Evolutionary conservation across 768 basidiomycete genomes (phyloP).

Genomic region (Tylopilus intermedius): DNA sequence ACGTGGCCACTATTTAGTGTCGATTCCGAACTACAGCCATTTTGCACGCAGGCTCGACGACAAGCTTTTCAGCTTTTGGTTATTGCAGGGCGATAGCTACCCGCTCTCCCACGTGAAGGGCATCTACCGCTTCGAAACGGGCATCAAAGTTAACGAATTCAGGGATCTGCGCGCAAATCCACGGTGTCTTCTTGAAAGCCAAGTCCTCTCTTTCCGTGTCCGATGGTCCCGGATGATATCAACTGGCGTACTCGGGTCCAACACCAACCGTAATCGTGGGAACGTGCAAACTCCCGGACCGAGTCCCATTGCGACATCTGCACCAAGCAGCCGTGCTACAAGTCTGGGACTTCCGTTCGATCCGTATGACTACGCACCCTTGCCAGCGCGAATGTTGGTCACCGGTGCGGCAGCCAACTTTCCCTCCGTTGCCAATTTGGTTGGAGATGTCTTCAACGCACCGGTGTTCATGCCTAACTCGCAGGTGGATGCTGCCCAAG

Average conservation of each 20-base stretch:
- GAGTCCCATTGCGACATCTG: conserved; percentile 19
- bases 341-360: conserved; percentile 70
- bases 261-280: conserved; percentile 28
- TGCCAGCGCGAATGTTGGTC: conserved; percentile 63
- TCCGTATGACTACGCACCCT: conserved; percentile 64
- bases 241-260: conserved; percentile 58
- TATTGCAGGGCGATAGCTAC: conserved; percentile 72
- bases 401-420: conserved; percentile 83
- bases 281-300: conserved; percentile 30
- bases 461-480: conserved; percentile 70
- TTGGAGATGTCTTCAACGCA: conserved; percentile 80
- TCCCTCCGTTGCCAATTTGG: conserved; percentile 72
- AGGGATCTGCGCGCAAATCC: conserved; percentile 86
- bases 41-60: conserved; percentile 64
- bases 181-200: conserved; percentile 78
- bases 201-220: conserved; percentile 75
- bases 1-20: conserved; percentile 24
- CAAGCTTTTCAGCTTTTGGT: conserved; percentile 88
- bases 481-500: conserved; percentile 74
- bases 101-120: conserved; percentile 79
- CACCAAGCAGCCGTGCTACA: conserved; percentile 21
- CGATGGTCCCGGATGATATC: conserved; percentile 73
- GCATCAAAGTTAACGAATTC: conserved; percentile 84
- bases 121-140: conserved; percentile 83
- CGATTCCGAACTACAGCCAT: background rate